phyloP scores from a whole-genome alignment of 192 early-diverging fungal genomes.

The Umbelopsis isabellina region DNA sequence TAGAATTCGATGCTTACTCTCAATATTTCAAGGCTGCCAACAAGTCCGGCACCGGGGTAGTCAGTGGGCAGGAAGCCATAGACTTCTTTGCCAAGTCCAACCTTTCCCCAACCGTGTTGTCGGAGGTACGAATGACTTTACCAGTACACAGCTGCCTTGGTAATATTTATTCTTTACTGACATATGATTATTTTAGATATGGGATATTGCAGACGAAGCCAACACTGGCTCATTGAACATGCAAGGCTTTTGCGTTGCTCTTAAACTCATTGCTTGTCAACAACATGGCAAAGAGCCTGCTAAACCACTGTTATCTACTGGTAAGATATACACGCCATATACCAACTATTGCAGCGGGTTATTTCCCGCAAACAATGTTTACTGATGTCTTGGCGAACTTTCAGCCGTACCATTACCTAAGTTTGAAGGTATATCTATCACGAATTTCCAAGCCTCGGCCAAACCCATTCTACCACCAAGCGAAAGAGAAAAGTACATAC shows the following conservation, averaged over 20 bases:
- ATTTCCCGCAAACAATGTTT: background rate
- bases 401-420: background rate
- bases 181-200: slow-evolving; percentile 57
- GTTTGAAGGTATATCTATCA: slow-evolving; percentile 14
- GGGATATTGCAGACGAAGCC: slow-evolving; percentile 83
- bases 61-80: slow-evolving; percentile 68
- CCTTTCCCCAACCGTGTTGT: slow-evolving; percentile 56
- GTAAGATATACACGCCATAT: slow-evolving; percentile 10
- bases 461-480: slow-evolving; percentile 13
- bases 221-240: slow-evolving; percentile 75
- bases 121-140: slow-evolving; percentile 44
- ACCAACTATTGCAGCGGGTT: background rate
- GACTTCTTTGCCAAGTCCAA: slow-evolving; percentile 72
- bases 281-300: slow-evolving; percentile 70
- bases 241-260: slow-evolving; percentile 74
- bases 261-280: slow-evolving; percentile 88
- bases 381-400: background rate
- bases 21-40: slow-evolving; percentile 63
- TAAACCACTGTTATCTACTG: slow-evolving; percentile 36
- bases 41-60: slow-evolving; percentile 54
- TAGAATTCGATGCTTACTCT: slow-evolving; percentile 38
- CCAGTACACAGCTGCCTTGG: background rate
- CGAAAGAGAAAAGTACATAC: slow-evolving; percentile 32
- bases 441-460: background rate
- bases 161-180: background rate